These are phyloP conservation scores for Amanita exitialis DNA, from an alignment of 768 basidiomycete species.

Conservation along the genomic window DNA sequence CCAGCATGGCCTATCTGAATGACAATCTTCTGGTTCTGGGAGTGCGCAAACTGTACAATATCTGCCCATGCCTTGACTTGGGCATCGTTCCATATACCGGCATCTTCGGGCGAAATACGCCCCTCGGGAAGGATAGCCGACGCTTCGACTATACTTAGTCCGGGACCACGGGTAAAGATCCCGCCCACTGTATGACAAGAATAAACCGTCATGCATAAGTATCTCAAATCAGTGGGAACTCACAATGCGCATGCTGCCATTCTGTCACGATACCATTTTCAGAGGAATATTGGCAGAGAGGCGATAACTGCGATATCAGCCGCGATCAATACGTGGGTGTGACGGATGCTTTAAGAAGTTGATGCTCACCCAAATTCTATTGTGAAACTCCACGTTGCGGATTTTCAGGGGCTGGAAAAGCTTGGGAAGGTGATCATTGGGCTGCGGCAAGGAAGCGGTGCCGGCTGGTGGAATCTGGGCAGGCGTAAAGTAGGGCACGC, in stretches of 20 bases:
- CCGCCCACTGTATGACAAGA: slow-evolving; percentile 27
- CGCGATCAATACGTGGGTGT: neutral
- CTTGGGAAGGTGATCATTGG: slow-evolving; percentile 6
- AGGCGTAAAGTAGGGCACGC: slow-evolving; percentile 1
- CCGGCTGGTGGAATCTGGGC: slow-evolving; percentile 5
- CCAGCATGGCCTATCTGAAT: slow-evolving; percentile 75
- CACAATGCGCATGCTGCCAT: slow-evolving; percentile 57
- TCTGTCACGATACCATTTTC: slow-evolving; percentile 39
- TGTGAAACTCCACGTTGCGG: slow-evolving; percentile 41
- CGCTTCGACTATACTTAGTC: slow-evolving; percentile 55
- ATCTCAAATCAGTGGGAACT: slow-evolving; percentile 20
- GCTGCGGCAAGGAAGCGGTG: slow-evolving; percentile 2
- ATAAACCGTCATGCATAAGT: slow-evolving; percentile 11
- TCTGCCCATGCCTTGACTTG: slow-evolving; percentile 37
- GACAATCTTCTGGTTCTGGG: slow-evolving; percentile 57
- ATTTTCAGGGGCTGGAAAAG: slow-evolving; percentile 50
- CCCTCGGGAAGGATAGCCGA: slow-evolving; percentile 51
- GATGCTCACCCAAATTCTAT: slow-evolving; percentile 39
- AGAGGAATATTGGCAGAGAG: slow-evolving; percentile 52
- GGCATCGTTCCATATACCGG: slow-evolving; percentile 53
- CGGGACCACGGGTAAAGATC: slow-evolving; percentile 43
- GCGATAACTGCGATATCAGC: slow-evolving; percentile 28
- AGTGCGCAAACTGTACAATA: slow-evolving; percentile 64
- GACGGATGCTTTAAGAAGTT: neutral
- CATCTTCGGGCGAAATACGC: slow-evolving; percentile 58